A percentile compares a stretch with the other conserved stretches of the same genome.
Conservation (phyloP, 345 rosid genomes). For the Linum trigynum region DNA sequence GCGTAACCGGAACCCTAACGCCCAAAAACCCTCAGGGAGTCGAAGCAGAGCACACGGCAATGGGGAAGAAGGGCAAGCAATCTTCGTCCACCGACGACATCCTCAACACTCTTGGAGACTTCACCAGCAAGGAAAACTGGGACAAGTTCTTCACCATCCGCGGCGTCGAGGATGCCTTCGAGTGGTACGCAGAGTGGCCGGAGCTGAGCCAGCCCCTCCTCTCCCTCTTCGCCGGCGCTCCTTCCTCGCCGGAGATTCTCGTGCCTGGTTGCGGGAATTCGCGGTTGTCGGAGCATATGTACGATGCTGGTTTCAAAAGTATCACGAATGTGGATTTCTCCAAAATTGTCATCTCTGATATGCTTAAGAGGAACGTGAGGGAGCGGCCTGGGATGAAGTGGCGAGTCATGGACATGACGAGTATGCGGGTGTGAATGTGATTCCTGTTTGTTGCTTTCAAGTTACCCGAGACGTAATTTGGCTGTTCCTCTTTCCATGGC, state of each 20-base stretch:
- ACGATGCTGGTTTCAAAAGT: constrained; percentile 61
- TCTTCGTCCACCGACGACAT: constrained; percentile 29
- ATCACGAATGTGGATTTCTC: constrained; percentile 83
- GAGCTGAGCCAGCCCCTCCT: constrained; percentile 55
- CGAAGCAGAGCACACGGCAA: constrained; percentile 4
- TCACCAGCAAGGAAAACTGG: constrained; percentile 97
- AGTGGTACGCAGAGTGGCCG: constrained; percentile 99
- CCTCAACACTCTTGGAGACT: constrained; percentile 61
- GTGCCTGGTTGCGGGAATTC: constrained; percentile 95
- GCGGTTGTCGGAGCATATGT: constrained; percentile 69
- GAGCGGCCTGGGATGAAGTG: constrained; percentile 24
- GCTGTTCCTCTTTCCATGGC: not conserved
- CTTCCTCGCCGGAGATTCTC: constrained; percentile 42
- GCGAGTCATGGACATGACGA: not conserved
- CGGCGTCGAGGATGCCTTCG: constrained; percentile 71
- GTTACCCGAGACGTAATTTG: not conserved
- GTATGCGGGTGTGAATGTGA: not conserved
- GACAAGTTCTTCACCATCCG: constrained; percentile 82
- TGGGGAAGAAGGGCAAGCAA: constrained; percentile 57
- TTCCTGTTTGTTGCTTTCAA: not conserved
- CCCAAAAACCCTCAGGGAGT: not conserved
- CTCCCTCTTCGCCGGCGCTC: constrained; percentile 33
- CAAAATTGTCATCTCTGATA: constrained; percentile 75
- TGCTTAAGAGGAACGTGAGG: constrained; percentile 75
- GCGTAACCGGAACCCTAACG: not conserved